Percentiles rank a stretch among this genome's conserved stretches.
These are phyloP conservation scores for Picea glauca DNA, from an alignment of 75 land plant species.

Conservation along the genomic window DNA sequence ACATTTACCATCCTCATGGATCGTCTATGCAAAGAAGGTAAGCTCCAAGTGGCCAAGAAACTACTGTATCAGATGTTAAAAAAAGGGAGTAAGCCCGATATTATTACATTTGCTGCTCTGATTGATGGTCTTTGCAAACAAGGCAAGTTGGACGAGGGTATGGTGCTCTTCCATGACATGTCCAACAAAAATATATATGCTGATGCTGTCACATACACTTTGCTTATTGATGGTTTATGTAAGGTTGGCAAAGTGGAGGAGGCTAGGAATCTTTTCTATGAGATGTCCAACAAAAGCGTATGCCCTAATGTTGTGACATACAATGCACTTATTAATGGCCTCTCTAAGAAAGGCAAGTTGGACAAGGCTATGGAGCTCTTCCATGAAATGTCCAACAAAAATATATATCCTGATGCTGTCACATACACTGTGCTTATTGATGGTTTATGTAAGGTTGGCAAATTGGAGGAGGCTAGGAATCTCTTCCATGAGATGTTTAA, in stretches of 20 bases:
- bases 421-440: constrained; percentile 66
- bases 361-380: constrained; percentile 23
- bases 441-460: constrained; percentile 38
- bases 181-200: constrained; percentile 32
- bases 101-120: constrained; percentile 45
- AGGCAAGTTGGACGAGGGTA: constrained; percentile 42
- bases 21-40: constrained; percentile 54
- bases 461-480: constrained; percentile 46
- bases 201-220: constrained; percentile 58
- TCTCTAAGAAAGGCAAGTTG: constrained; percentile 30
- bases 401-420: constrained; percentile 24
- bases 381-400: constrained; percentile 27
- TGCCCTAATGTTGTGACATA: constrained; percentile 58
- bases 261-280: constrained; percentile 44
- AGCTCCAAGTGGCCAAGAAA: constrained; percentile 48
- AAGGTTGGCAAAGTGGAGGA: constrained; percentile 23
- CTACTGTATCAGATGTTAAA: constrained; percentile 59
- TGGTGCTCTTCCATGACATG: constrained; percentile 39
- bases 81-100: constrained; percentile 51
- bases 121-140: constrained; percentile 29
- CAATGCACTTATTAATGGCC: constrained; percentile 52
- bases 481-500: constrained; percentile 61
- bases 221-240: constrained; percentile 46
- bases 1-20: constrained; percentile 57
- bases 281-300: constrained; percentile 35